Evolutionary conservation across 2,329 filamentous ascomycete species (phyloP), one percentile per base, ranked within the genome.

Genomic region (Chalaropsis ovoidea): DNA sequence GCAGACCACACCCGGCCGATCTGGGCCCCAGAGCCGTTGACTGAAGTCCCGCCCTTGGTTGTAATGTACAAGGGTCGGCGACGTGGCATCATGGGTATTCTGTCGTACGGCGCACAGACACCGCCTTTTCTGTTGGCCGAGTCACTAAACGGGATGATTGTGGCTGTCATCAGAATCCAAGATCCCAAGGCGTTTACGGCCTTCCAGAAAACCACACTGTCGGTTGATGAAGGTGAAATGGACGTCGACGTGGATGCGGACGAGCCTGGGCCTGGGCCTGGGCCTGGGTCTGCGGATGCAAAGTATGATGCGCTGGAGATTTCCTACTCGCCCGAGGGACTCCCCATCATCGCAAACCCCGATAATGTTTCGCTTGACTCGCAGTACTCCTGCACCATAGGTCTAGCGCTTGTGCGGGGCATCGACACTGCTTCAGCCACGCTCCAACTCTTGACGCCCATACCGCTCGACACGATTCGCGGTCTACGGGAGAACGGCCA

Each of bases 371-470:
- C 79, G 0, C 78, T 89, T 0, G 78, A 88, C 69, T 87, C 88
- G 0, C 74, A 72, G 35, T 77, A 81, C 70, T 87, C 83, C 0
- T 77, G 77, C 24, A 79, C 82, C 15, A 73, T 90, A 3, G 87
- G 87, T 1, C 76, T 89, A 1, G 87, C 82, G 0, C 77, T 93
- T 8, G 74, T 94, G n/a, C 82, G 87, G 1, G 87, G 85, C 3
- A 83, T 92, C 67, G 86, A 92, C 71, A 71, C 75, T 0, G 72
- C 74, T 24, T 77, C 75, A 0, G 76, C 78, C 2, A 72, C 77
- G 5, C 74, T 93, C 2, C 85, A 90, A 67, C 71, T 93, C 0
- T 72, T 91, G 1, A 87, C 86, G 0, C 87, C 88, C 0, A 76
- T 86, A 6, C 65, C 77, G 0, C 63, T 72, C 0, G 70, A 74